Evolutionary conservation across 805 yeast species (phyloP).

Genomic region (Naumovozyma castellii): DNA sequence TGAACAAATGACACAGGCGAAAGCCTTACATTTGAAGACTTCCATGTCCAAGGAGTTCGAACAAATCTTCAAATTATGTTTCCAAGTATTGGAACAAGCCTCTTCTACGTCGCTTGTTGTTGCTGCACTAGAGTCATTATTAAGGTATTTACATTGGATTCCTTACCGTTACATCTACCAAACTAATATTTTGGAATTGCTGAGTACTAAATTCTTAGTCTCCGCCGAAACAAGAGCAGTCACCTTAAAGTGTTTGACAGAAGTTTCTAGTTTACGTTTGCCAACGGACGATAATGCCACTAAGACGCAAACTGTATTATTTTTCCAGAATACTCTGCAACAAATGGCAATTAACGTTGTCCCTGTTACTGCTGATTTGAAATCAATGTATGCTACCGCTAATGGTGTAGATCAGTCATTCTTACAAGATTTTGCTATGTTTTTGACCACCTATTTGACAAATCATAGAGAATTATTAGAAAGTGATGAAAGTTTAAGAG

Average conservation of each 20-base stretch:
- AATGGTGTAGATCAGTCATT: conserved; percentile 82
- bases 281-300: conserved; percentile 38
- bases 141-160: conserved; percentile 89
- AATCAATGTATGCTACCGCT: conserved; percentile 62
- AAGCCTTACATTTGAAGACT: conserved; percentile 69
- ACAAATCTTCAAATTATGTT: conserved; percentile 87
- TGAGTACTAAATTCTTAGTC: conserved; percentile 66
- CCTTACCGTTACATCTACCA: conserved; percentile 85
- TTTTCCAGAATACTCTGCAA: conserved; percentile 67
- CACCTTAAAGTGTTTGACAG: conserved; percentile 87
- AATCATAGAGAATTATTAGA: conserved; percentile 65
- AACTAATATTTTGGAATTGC: conserved; percentile 63
- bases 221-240: conserved; percentile 75
- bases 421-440: conserved; percentile 90
- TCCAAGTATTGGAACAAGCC: conserved; percentile 84
- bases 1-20: conserved; percentile 94
- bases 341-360: conserved; percentile 53
- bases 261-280: conserved; percentile 62
- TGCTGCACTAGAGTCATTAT: conserved; percentile 74
- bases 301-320: conserved; percentile 44
- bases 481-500: conserved; percentile 41
- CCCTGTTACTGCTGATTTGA: conserved; percentile 65
- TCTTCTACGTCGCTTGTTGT: conserved; percentile 72
- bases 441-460: conserved; percentile 71
- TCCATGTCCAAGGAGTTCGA: conserved; percentile 86